phyloP scores from a whole-genome alignment of 352 stramenopile species.

The Thraustotheca clavata region DNA sequence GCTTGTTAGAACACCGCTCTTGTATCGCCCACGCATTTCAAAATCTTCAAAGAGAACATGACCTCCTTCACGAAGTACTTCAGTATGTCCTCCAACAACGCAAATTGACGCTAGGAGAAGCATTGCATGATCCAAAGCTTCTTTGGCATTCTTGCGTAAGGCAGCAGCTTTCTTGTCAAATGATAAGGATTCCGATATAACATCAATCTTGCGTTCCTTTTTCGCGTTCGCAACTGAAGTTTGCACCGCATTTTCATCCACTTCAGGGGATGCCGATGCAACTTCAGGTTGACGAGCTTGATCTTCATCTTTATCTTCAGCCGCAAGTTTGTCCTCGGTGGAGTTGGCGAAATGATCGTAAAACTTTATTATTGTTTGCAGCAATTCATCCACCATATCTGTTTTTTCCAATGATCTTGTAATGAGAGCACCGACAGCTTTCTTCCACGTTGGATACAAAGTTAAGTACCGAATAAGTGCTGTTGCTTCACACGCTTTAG shows the following conservation, averaged over 20 bases:
- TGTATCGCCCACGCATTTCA: slow-evolving; percentile 26
- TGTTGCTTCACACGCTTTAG: slow-evolving; percentile 56
- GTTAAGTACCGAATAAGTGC: slow-evolving; percentile 64
- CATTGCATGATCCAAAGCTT: slow-evolving; percentile 48
- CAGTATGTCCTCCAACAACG: slow-evolving; percentile 63
- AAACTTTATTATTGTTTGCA: slow-evolving; percentile 59
- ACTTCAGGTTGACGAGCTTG: slow-evolving; percentile 12
- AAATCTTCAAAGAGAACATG: slow-evolving; percentile 42
- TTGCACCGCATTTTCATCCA: neutral
- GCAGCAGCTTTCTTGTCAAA: slow-evolving; percentile 61
- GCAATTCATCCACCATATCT: slow-evolving; percentile 37
- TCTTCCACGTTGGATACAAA: slow-evolving; percentile 67
- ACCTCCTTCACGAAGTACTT: slow-evolving; percentile 58
- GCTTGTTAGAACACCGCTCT: slow-evolving; percentile 33
- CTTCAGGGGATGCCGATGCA: neutral
- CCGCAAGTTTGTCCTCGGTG: neutral
- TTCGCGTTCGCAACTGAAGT: neutral
- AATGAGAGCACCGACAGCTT: slow-evolving; percentile 61
- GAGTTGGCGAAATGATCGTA: slow-evolving; percentile 35
- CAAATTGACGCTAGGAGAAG: slow-evolving; percentile 53
- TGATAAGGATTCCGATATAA: slow-evolving; percentile 18
- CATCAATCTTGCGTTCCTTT: slow-evolving; percentile 13
- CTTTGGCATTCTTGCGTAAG: slow-evolving; percentile 69
- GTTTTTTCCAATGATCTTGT: slow-evolving; percentile 42
- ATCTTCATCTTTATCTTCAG: neutral